phyloP scores from a whole-genome alignment of 345 rosid species.

The Lepidium didymum region DNA sequence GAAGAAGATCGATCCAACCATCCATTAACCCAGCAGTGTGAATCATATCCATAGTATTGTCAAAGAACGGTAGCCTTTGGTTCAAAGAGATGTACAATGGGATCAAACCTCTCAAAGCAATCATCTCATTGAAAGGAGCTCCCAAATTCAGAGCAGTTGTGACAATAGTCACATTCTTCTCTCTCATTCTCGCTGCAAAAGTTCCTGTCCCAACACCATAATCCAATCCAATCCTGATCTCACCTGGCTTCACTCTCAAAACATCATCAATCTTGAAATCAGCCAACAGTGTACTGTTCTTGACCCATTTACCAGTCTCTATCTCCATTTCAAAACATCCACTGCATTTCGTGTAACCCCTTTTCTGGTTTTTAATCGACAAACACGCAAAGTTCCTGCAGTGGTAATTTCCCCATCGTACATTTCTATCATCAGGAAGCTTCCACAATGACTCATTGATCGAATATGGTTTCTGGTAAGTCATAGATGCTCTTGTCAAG shows the following conservation, averaged over 20 bases:
- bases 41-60: slow-evolving; percentile 82
- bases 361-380: slow-evolving; percentile 49
- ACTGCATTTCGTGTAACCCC: slow-evolving; percentile 65
- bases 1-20: slow-evolving; percentile 70
- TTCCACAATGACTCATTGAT: slow-evolving; percentile 86
- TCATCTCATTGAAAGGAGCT: slow-evolving; percentile 82
- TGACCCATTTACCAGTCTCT: slow-evolving; percentile 69
- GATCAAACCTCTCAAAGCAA: slow-evolving; percentile 73
- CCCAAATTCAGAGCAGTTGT: slow-evolving; percentile 77
- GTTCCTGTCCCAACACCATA: slow-evolving; percentile 71
- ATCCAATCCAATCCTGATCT: slow-evolving; percentile 66
- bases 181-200: slow-evolving; percentile 88
- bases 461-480: slow-evolving; percentile 63
- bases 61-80: slow-evolving; percentile 86
- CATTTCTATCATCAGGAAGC: slow-evolving; percentile 70
- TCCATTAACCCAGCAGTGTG: slow-evolving; percentile 69
- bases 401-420: slow-evolving; percentile 70
- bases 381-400: slow-evolving; percentile 68
- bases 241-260: slow-evolving; percentile 52
- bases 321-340: slow-evolving; percentile 90
- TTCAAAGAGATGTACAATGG: slow-evolving; percentile 66
- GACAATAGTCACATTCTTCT: slow-evolving; percentile 58
- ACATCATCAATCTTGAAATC: slow-evolving; percentile 63
- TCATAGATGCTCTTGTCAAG: slow-evolving; percentile 77
- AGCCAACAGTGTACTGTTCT: slow-evolving; percentile 33